A percentile compares a stretch with the other conserved stretches of the same genome.
These are phyloP conservation scores for Monosporascus sp. DNA, from an alignment of 2,329 filamentous ascomycete species.

Conservation along the genomic window DNA sequence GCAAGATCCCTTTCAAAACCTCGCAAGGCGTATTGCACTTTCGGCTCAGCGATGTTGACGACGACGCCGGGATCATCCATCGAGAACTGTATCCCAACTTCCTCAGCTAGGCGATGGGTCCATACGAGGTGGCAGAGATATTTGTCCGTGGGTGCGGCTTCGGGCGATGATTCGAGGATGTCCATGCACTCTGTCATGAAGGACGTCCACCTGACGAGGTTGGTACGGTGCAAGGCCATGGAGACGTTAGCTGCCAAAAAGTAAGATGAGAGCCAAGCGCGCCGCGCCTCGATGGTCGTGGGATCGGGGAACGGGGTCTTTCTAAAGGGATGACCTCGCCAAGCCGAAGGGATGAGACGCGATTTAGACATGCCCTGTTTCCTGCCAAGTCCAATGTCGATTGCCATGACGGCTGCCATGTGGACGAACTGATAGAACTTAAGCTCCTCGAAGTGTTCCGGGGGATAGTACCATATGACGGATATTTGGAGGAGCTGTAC, in stretches of 20 bases:
- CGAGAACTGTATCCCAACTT: conserved; percentile 60
- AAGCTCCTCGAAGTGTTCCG: conserved; percentile 76
- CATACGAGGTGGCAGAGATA: conserved; percentile 55
- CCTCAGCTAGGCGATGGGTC: conserved; percentile 60
- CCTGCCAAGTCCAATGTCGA: conserved; percentile 70
- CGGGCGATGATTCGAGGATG: conserved; percentile 46
- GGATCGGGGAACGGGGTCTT: conserved; percentile 44
- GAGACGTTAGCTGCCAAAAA: conserved; percentile 54
- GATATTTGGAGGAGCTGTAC: conserved; percentile 72
- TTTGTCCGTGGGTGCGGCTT: conserved; percentile 51
- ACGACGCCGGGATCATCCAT: conserved; percentile 57
- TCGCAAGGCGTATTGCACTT: conserved; percentile 59
- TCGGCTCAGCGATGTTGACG: conserved; percentile 54
- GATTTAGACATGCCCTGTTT: conserved; percentile 30
- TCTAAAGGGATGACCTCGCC: conserved; percentile 37
- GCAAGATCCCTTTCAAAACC: conserved; percentile 61
- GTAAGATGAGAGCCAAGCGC: conserved; percentile 56
- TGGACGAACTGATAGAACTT: conserved; percentile 88
- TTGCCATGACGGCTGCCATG: conserved; percentile 73
- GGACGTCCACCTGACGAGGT: conserved; percentile 52
- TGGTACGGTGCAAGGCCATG: conserved; percentile 57
- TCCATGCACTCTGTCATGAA: conserved; percentile 59
- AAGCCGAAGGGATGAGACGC: conserved; percentile 31
- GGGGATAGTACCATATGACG: conserved; percentile 81
- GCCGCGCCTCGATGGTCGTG: conserved; percentile 47